A percentile compares a stretch with the other conserved stretches of the same genome.
Conservation (phyloP, 495 filamentous ascomycete species). For the Talaromyces wortmannii region DNA sequence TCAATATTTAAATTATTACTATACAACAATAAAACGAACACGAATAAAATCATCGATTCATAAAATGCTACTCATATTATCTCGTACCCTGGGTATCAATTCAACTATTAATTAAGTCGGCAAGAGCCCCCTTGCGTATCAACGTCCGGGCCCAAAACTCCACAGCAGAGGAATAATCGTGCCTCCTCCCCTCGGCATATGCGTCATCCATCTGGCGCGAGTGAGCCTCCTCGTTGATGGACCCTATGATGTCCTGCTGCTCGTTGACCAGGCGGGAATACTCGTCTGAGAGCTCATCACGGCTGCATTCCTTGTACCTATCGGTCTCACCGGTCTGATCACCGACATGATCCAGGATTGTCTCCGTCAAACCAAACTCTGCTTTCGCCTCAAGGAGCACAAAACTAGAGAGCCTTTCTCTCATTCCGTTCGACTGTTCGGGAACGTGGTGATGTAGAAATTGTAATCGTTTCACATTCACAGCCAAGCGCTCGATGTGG, state of each 20-base stretch:
- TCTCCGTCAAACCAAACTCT: conserved; percentile 24
- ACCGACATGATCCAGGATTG: conserved; percentile 21
- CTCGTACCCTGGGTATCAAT: neutral
- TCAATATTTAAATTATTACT: neutral
- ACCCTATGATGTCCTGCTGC: conserved; percentile 28
- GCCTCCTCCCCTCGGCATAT: conserved; percentile 35
- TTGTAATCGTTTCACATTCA: conserved; percentile 37
- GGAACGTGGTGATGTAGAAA: conserved; percentile 19
- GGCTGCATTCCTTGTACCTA: conserved; percentile 12
- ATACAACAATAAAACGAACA: neutral
- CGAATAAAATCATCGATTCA: neutral
- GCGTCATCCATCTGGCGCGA: conserved; percentile 33
- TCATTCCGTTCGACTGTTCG: neutral
- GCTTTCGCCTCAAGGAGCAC: conserved; percentile 25
- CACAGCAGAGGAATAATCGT: conserved; percentile 41
- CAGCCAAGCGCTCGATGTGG: conserved; percentile 31
- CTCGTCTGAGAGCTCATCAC: conserved; percentile 17
- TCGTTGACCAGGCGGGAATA: conserved; percentile 19
- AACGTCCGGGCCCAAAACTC: conserved; percentile 37
- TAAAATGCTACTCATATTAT: neutral
- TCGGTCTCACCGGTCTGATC: conserved; percentile 9
- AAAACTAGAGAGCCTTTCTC: conserved; percentile 1
- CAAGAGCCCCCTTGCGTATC: conserved; percentile 30
- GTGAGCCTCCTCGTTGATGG: conserved; percentile 37
- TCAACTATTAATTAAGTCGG: conserved; percentile 10